Percentiles rank a stretch among this genome's conserved stretches.
Evolutionary conservation across 2,329 filamentous ascomycete genomes (phyloP).

Genomic region (Neophaeococcomyces aloes): DNA sequence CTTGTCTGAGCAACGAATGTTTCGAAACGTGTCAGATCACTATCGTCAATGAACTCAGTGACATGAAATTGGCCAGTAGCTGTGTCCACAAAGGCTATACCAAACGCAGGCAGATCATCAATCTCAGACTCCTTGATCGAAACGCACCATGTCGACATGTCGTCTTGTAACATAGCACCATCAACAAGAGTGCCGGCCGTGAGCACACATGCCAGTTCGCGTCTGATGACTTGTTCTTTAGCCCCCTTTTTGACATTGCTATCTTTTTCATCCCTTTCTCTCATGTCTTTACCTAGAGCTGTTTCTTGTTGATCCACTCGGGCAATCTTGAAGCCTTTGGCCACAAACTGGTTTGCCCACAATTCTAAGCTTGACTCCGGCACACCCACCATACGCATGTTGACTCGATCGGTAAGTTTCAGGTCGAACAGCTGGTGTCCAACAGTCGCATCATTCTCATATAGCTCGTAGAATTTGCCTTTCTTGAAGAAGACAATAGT

Average conservation of each 20-base stretch:
- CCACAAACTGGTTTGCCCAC: constrained; percentile 97
- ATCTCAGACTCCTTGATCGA: constrained; percentile 74
- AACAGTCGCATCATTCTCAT: constrained; percentile 93
- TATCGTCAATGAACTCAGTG: constrained; percentile 84
- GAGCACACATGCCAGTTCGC: constrained; percentile 81
- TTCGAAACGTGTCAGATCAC: constrained; percentile 91
- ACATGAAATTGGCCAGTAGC: constrained; percentile 91
- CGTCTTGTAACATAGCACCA: constrained; percentile 91
- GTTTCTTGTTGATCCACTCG: constrained; percentile 95
- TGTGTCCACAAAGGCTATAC: constrained; percentile 87
- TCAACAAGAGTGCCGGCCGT: constrained; percentile 91
- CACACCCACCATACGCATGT: constrained; percentile 99
- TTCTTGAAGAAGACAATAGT: constrained; percentile 99
- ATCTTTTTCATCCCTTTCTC: constrained; percentile 63
- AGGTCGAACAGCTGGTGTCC: constrained; percentile 95
- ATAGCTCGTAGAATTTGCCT: constrained; percentile 97
- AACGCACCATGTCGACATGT: constrained; percentile 93
- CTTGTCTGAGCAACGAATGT: constrained; percentile 88
- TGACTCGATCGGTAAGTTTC: constrained; percentile 94
- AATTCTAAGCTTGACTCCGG: constrained; percentile 90
- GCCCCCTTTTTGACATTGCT: constrained; percentile 48
- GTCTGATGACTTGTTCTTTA: constrained; percentile 83
- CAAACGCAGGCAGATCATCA: constrained; percentile 69
- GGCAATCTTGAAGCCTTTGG: constrained; percentile 95
- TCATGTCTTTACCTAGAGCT: constrained; percentile 93